These are phyloP conservation scores for Fragaria ananassa DNA, from an alignment of 306 rosid species.

Conservation along the genomic window DNA sequence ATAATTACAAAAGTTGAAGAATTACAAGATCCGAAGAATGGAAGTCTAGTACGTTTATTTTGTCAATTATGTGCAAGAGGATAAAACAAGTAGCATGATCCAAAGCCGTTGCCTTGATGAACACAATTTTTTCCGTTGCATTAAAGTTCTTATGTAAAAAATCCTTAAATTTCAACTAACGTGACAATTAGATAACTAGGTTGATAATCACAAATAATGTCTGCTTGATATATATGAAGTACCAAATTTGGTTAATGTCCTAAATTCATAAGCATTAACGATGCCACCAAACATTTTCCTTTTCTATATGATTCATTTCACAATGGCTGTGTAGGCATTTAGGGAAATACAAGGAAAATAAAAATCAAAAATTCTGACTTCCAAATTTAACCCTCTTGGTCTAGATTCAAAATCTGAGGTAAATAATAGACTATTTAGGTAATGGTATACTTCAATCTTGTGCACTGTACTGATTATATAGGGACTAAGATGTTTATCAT, in stretches of 20 bases:
- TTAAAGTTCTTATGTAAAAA: too few species aligned
- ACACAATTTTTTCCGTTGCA: not conserved
- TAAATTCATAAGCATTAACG: not conserved
- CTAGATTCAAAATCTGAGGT: not conserved
- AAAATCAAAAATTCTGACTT: not conserved
- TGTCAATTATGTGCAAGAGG: too few species aligned
- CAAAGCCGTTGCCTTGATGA: not conserved
- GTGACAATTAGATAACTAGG: not conserved
- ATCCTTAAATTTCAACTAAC: too few species aligned
- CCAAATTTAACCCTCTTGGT: not conserved
- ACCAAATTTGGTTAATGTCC: not conserved
- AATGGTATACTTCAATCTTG: not conserved
- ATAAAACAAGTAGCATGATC: too few species aligned
- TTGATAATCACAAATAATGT: not conserved
- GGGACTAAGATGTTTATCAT: not conserved
- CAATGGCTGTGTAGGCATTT: not conserved
- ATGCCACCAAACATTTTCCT: not conserved
- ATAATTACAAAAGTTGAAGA: too few species aligned
- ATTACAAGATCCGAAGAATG: too few species aligned
- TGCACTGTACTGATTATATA: not conserved
- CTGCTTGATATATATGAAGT: not conserved
- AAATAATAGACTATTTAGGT: not conserved
- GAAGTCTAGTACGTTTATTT: too few species aligned
- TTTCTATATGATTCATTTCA: not conserved
- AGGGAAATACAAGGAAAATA: not conserved